These are phyloP conservation scores for Silene noctiflora DNA, from an alignment of 179 eudicot genomes.

Conservation along the genomic window DNA sequence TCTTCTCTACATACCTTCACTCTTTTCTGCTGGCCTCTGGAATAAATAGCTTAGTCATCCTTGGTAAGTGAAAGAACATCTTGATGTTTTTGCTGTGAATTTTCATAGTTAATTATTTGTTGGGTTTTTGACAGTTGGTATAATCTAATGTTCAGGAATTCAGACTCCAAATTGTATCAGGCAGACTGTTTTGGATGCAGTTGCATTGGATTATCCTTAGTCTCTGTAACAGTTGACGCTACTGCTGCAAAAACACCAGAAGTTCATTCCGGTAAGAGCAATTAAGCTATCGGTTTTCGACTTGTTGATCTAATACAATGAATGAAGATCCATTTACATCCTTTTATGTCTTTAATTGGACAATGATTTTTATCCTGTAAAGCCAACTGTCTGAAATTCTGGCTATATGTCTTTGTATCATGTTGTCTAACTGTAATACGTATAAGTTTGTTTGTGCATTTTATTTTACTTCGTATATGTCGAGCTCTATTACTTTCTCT, in stretches of 20 bases:
- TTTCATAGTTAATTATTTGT: too few relatives aligned
- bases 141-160: conserved; percentile 49
- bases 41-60: conserved; percentile 60
- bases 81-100: not conserved
- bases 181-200: conserved; percentile 95
- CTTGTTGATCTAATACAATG: too few relatives aligned
- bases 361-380: too few relatives aligned
- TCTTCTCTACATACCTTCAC: conserved; percentile 76
- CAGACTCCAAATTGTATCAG: conserved; percentile 98
- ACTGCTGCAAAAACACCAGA: conserved; percentile 92
- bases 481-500: too few relatives aligned
- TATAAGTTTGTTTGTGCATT: too few relatives aligned
- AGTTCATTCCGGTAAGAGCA: conserved; percentile 58
- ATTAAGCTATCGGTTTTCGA: too few relatives aligned
- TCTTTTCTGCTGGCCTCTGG: conserved; percentile 59
- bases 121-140: not conserved
- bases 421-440: too few relatives aligned
- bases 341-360: too few relatives aligned
- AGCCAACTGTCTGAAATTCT: too few relatives aligned
- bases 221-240: conserved; percentile 84
- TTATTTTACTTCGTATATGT: too few relatives aligned
- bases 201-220: conserved; percentile 76
- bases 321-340: too few relatives aligned
- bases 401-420: too few relatives aligned
- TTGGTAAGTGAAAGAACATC: conserved; percentile 43